Conservation (phyloP, 345 rosid genomes). For the Citrus trifoliata region DNA sequence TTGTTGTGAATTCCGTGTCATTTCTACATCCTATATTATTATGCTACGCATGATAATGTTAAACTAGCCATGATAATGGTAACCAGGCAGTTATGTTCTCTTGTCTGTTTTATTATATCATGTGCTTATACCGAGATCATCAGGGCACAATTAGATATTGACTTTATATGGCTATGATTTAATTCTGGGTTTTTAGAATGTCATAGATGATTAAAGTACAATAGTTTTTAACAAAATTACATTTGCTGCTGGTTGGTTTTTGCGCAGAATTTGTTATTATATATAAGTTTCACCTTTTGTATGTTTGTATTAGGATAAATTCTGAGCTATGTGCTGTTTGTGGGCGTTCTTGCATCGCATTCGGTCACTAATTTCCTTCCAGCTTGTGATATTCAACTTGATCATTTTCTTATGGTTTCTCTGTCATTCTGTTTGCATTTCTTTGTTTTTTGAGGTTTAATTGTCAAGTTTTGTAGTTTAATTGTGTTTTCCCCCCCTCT, state of each 20-base stretch:
- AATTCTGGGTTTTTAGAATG: background rate
- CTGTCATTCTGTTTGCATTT: background rate
- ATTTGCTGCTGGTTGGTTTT: background rate
- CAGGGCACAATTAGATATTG: background rate
- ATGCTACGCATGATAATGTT: background rate
- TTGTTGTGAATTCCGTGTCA: background rate
- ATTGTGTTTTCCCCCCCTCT: background rate
- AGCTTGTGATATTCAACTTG: background rate
- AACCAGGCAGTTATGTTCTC: background rate
- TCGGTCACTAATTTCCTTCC: background rate
- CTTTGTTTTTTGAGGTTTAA: background rate
- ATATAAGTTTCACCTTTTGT: background rate
- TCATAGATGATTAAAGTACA: background rate
- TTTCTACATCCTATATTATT: background rate
- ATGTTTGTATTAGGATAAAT: background rate
- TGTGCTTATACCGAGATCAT: background rate
- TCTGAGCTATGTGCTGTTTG: background rate
- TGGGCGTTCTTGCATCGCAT: background rate
- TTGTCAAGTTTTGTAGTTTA: conserved; percentile 2
- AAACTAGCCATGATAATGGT: background rate
- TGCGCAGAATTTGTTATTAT: background rate
- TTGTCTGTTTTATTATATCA: background rate
- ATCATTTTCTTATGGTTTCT: background rate
- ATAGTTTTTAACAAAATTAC: background rate
- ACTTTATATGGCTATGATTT: background rate